Conservation (phyloP, 2,329 filamentous ascomycete genomes). For the Aspergillus sp. region DNA sequence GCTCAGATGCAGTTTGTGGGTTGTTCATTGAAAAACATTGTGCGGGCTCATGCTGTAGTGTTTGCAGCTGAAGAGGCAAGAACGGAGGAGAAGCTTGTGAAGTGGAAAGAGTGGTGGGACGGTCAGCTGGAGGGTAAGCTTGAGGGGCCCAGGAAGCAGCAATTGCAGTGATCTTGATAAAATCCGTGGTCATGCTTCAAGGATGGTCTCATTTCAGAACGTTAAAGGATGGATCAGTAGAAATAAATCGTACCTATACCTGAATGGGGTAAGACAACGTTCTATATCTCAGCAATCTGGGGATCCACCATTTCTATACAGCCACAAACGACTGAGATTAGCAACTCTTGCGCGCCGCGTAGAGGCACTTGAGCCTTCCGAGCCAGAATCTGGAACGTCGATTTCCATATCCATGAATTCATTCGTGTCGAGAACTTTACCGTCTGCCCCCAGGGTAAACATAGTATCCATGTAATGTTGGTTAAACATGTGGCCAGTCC, state of each 20-base stretch:
- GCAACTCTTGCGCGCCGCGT: slow-evolving; percentile 32
- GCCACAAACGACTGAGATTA: slow-evolving; percentile 45
- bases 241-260: not conserved
- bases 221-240: not conserved
- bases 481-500: slow-evolving; percentile 49
- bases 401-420: slow-evolving; percentile 42
- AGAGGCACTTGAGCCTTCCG: slow-evolving; percentile 5
- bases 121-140: slow-evolving; percentile 62
- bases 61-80: slow-evolving; percentile 93
- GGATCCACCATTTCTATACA: slow-evolving; percentile 43
- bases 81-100: slow-evolving; percentile 68
- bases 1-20: slow-evolving; percentile 79
- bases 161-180: not conserved
- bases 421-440: slow-evolving; percentile 35
- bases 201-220: not conserved
- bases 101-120: slow-evolving; percentile 79
- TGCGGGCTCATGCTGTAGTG: slow-evolving; percentile 89
- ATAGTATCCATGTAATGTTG: slow-evolving; percentile 52
- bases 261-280: not conserved
- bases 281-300: slow-evolving; percentile 18
- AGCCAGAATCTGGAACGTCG: slow-evolving; percentile 13
- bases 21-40: slow-evolving; percentile 81
- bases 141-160: not conserved
- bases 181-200: not conserved
- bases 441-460: slow-evolving; percentile 42